A percentile compares a stretch with the other conserved stretches of the same genome.
phyloP scores from a whole-genome alignment of 2,329 filamentous ascomycete species.

The Penicillium sp. region DNA sequence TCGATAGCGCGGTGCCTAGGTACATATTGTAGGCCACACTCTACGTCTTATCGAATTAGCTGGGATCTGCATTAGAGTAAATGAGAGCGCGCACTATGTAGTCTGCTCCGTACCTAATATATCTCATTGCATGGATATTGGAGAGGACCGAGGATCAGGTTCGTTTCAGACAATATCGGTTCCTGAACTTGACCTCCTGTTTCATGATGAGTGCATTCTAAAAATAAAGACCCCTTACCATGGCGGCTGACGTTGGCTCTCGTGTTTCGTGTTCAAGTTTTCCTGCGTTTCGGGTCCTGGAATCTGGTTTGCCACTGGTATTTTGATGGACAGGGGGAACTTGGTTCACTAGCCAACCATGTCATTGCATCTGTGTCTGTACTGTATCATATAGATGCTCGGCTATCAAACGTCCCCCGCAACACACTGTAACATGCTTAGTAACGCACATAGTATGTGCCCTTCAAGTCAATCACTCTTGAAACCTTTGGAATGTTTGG shows the following conservation, averaged over 20 bases:
- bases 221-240: background rate
- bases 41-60: background rate
- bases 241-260: conserved; percentile 11
- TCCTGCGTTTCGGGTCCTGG: background rate
- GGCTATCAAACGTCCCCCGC: background rate
- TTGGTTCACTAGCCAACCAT: background rate
- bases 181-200: background rate
- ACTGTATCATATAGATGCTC: background rate
- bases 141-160: background rate
- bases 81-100: background rate
- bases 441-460: background rate
- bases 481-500: background rate
- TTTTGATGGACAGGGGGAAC: background rate
- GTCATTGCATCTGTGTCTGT: background rate
- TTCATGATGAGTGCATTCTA: conserved; percentile 1
- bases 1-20: background rate
- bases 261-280: conserved; percentile 7
- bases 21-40: background rate
- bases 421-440: background rate
- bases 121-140: background rate
- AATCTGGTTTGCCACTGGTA: background rate
- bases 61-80: background rate
- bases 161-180: background rate
- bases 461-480: background rate
- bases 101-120: background rate